phyloP scores from a whole-genome alignment of 495 filamentous ascomycete genomes.

The Xylaria palmicola region DNA sequence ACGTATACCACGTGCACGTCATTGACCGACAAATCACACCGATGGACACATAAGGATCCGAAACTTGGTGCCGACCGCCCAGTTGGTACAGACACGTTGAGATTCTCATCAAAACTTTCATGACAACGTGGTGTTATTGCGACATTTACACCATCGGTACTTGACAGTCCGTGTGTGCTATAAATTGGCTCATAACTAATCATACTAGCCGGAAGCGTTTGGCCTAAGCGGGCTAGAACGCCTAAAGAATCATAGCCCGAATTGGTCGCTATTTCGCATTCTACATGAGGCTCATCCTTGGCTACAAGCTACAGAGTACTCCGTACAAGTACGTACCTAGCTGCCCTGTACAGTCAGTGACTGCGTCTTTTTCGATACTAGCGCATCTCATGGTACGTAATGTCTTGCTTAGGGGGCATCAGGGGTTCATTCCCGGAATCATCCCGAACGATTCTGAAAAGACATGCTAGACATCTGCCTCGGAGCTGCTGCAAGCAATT shows the following conservation, averaged over 20 bases:
- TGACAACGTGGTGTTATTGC: not conserved
- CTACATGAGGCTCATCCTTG: constrained; percentile 15
- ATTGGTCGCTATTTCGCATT: constrained; percentile 5
- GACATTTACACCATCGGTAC: not conserved
- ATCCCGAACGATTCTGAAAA: not conserved
- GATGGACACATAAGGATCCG: not conserved
- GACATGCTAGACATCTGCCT: not conserved
- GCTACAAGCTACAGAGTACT: not conserved
- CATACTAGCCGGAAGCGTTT: not conserved
- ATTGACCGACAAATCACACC: constrained; percentile 1
- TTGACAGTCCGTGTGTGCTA: not conserved
- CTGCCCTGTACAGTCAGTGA: not conserved
- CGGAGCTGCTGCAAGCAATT: not conserved
- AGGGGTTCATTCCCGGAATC: not conserved
- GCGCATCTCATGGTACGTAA: not conserved
- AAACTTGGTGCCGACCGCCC: not conserved
- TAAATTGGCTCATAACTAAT: not conserved
- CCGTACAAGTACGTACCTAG: too few relatives aligned
- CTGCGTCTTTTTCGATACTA: constrained; percentile 10
- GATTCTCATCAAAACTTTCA: not conserved
- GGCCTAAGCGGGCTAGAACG: not conserved
- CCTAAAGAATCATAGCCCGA: constrained; percentile 1
- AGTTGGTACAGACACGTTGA: not conserved
- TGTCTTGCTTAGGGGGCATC: not conserved
- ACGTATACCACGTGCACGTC: constrained; percentile 10